These are phyloP conservation scores for Cryptococcus sp. DNA, from an alignment of 1,284 basidiomycete genomes.

Conservation along the genomic window DNA sequence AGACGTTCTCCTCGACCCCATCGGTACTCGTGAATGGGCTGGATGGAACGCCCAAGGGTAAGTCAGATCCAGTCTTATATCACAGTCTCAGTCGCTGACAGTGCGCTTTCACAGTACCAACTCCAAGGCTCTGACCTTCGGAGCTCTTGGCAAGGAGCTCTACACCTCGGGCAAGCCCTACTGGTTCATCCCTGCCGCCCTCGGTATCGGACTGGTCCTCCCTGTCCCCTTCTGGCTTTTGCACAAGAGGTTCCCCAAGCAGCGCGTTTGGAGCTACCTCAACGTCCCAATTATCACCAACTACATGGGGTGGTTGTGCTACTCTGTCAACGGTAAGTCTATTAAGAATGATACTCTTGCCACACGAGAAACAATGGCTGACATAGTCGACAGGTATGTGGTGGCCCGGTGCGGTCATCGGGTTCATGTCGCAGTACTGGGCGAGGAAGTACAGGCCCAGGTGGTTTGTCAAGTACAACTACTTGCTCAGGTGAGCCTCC, in stretches of 20 bases:
- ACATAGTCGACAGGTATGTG: slow-evolving; percentile 16
- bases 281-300: slow-evolving; percentile 56
- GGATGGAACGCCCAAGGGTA: slow-evolving; percentile 11
- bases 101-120: slow-evolving; percentile 51
- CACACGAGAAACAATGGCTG: too few species aligned
- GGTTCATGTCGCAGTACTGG: slow-evolving; percentile 56
- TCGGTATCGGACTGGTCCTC: slow-evolving; percentile 51
- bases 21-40: slow-evolving; percentile 47
- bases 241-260: slow-evolving; percentile 51
- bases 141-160: slow-evolving; percentile 57
- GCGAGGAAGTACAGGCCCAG: slow-evolving; percentile 52
- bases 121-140: slow-evolving; percentile 59
- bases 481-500: slow-evolving; percentile 51
- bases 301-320: slow-evolving; percentile 58
- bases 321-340: slow-evolving; percentile 55
- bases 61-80: slow-evolving; percentile 23
- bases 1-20: slow-evolving; percentile 54
- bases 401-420: slow-evolving; percentile 57
- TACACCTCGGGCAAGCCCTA: slow-evolving; percentile 54
- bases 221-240: slow-evolving; percentile 57
- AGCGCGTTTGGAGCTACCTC: slow-evolving; percentile 52
- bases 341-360: neutral
- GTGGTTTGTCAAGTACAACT: slow-evolving; percentile 64
- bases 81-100: neutral
- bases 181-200: slow-evolving; percentile 54